Percentiles rank a stretch among this genome's conserved stretches.
Evolutionary conservation across 192 early-diverging fungal species (phyloP).

Genomic region (Coemansia sp.): DNA sequence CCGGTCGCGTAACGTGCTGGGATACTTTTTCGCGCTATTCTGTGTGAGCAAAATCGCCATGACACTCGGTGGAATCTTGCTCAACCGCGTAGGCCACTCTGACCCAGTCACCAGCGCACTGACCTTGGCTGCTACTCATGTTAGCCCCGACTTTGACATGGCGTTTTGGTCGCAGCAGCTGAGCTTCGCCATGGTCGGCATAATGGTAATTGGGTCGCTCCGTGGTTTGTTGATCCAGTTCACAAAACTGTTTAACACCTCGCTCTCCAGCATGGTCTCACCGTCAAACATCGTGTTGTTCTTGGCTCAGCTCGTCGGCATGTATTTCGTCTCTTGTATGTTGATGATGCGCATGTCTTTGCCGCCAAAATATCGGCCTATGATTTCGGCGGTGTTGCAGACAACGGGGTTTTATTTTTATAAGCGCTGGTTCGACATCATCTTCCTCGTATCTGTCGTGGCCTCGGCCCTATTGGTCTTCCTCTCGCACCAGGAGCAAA

Average conservation of each 20-base stretch:
- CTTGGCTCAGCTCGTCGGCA: slow-evolving; percentile 86
- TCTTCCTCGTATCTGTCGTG: slow-evolving; percentile 82
- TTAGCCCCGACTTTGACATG: slow-evolving; percentile 70
- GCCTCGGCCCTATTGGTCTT: slow-evolving; percentile 71
- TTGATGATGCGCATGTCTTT: slow-evolving; percentile 90
- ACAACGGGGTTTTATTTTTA: slow-evolving; percentile 89
- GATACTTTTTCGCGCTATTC: slow-evolving; percentile 83
- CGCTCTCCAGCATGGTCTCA: slow-evolving; percentile 67
- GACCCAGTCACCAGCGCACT: slow-evolving; percentile 84
- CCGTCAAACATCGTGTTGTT: slow-evolving; percentile 75
- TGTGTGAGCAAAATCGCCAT: slow-evolving; percentile 88
- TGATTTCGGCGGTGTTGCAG: slow-evolving; percentile 78
- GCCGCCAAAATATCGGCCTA: slow-evolving; percentile 77
- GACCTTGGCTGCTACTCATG: slow-evolving; percentile 66
- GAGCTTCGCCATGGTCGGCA: slow-evolving; percentile 87
- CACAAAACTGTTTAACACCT: slow-evolving; percentile 70
- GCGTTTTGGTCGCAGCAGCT: slow-evolving; percentile 88
- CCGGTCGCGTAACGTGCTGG: slow-evolving; percentile 76
- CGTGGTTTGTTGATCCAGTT: slow-evolving; percentile 84
- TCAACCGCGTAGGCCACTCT: slow-evolving; percentile 68
- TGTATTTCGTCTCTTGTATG: slow-evolving; percentile 89
- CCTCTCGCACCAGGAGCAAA: slow-evolving; percentile 63
- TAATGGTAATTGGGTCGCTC: slow-evolving; percentile 87
- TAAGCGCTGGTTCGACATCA: slow-evolving; percentile 91
- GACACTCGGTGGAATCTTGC: slow-evolving; percentile 77